A percentile compares a stretch with the other conserved stretches of the same genome.
Evolutionary conservation across 305 asterid genomes (phyloP).

Genomic region (Plantago coronopus): DNA sequence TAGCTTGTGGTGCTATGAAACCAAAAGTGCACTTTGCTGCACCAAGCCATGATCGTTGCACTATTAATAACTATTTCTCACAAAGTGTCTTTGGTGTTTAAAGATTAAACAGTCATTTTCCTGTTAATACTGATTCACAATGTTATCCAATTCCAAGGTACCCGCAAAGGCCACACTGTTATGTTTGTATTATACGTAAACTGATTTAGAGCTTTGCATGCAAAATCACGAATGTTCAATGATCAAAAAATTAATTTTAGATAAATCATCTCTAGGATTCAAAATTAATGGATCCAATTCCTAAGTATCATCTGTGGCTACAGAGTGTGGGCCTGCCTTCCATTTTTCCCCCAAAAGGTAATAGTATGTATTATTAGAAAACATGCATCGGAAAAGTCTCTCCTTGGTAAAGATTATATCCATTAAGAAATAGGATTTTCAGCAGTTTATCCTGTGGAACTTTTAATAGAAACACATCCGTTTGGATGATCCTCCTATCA

Average conservation of each 20-base stretch:
- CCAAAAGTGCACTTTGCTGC: background rate
- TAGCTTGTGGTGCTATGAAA: background rate
- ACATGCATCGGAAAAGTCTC: too few species aligned
- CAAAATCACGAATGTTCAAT: background rate
- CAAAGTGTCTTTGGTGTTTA: too few species aligned
- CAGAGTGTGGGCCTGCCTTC: background rate
- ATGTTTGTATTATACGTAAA: background rate
- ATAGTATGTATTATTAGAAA: too few species aligned
- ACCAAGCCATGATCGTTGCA: background rate
- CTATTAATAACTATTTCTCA: background rate
- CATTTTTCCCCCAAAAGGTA: too few species aligned
- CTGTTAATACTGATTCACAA: background rate
- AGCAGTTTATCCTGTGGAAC: background rate
- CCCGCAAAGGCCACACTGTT: background rate
- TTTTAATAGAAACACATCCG: background rate
- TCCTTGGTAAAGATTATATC: background rate
- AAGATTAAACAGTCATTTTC: background rate
- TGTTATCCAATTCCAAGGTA: background rate
- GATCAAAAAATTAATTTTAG: too few species aligned
- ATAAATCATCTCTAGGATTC: background rate
- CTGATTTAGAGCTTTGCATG: background rate
- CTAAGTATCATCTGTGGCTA: background rate
- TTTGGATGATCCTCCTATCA: background rate
- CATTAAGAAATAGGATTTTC: background rate
- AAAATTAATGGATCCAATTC: background rate